Evolutionary conservation across 768 basidiomycete species (phyloP), one percentile per base, ranked within the genome.

Genomic region (Rhizopogon rudus): DNA sequence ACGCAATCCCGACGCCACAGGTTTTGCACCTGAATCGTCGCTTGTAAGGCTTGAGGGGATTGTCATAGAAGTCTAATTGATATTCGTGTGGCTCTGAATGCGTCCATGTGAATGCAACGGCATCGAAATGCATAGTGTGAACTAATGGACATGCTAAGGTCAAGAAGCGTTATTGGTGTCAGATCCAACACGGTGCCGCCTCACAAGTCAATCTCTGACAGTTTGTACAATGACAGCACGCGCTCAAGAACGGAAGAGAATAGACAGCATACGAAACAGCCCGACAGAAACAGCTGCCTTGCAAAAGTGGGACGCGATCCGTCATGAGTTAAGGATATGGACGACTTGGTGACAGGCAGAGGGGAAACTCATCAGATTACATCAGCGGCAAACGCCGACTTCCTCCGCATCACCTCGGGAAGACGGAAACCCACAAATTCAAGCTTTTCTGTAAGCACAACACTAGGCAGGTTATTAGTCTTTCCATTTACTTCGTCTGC

Each of bases 141-240:
- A 88, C 75, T 61, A 86, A 86, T 3, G 85, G 81, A 58, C 77
- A 80, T 3, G 75, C 85, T 86, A 51, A 17, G 29, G 10, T 39
- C 13, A 31, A 42, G n/a, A 25, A n/a, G 29, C 25, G 22, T 40
- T 43, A 48, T 20, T 40, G 40, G 60, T 57, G 51, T 53, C 50
- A 25, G 40, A 25, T 45, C 12, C 37, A 22, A 51, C 31, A 3
- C 14, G 51, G 40, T 29, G 28, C 35, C 35, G 46, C 57, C 73
- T 55, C 63, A 79, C 84, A 81, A 59, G 70, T 80, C 50, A 86
- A 64, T 40, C 78, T 72, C 66, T 88, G 87, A 61, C 87, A 89
- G n/a, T 77, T 65, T 3, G 82, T 82, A 63, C 87, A 89, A 62
- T 88, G 87, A 58, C 84, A 88, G 61, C 81, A 87, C 5, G 81